These are phyloP conservation scores for Karstenula rhodostoma DNA, from an alignment of 2,329 filamentous ascomycete species.

Conservation along the genomic window DNA sequence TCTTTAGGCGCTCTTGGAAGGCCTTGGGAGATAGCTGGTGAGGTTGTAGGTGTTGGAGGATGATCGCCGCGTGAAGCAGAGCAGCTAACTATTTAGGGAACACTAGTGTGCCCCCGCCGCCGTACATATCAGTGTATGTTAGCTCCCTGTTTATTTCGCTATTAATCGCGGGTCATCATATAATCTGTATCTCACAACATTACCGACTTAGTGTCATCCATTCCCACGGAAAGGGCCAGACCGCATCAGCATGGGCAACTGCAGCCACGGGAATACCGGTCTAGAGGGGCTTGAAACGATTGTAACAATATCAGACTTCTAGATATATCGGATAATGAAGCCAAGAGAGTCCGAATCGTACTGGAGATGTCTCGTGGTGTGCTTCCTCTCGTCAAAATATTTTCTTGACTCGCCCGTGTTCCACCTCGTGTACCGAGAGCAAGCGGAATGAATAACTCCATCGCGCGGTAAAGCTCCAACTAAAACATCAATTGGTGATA, in stretches of 20 bases:
- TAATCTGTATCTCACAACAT: neutral
- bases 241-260: neutral
- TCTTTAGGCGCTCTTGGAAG: neutral
- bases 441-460: too few relatives aligned
- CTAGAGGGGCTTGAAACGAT: neutral
- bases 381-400: neutral
- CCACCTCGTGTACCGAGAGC: neutral
- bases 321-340: neutral
- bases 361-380: neutral
- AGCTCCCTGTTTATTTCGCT: neutral
- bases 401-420: neutral
- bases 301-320: neutral
- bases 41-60: neutral
- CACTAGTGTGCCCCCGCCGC: neutral
- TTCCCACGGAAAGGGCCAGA: neutral
- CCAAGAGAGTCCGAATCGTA: neutral
- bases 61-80: neutral
- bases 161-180: neutral
- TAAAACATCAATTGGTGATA: too few relatives aligned
- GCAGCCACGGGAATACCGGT: neutral
- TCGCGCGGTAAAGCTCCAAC: too few relatives aligned
- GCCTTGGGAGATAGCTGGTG: neutral
- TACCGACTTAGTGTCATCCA: neutral
- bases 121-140: neutral
- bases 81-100: neutral